Conservation (phyloP, 2,329 filamentous ascomycete genomes). For the Fusarium sp. region DNA sequence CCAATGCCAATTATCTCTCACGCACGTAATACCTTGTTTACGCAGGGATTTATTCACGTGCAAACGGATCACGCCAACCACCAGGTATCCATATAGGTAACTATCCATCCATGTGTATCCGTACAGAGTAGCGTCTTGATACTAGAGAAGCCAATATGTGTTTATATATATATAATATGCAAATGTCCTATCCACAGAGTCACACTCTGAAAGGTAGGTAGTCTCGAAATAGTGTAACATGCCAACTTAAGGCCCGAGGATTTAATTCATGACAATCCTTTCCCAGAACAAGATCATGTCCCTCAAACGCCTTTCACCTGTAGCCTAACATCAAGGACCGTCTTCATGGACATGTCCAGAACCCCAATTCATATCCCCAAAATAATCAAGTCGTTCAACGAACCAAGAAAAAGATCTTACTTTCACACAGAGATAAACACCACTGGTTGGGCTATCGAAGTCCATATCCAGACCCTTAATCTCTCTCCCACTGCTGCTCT, state of each 20-base stretch:
- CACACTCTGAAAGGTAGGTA: slow-evolving; percentile 1
- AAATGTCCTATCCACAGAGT: slow-evolving; percentile 22
- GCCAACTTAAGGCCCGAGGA: slow-evolving; percentile 35
- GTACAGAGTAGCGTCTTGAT: background rate
- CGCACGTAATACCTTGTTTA: background rate
- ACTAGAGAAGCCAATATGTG: background rate
- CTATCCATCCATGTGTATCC: background rate
- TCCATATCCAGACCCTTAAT: background rate
- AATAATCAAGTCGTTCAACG: slow-evolving; percentile 45
- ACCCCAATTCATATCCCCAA: slow-evolving; percentile 40
- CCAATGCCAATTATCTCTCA: slow-evolving; percentile 6
- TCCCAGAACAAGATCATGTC: slow-evolving; percentile 26
- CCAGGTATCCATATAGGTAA: background rate
- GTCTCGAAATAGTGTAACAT: slow-evolving; percentile 15
- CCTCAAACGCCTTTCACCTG: slow-evolving; percentile 44
- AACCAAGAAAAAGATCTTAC: slow-evolving; percentile 38
- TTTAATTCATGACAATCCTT: slow-evolving; percentile 44
- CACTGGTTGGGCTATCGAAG: slow-evolving; percentile 16
- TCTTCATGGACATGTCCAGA: slow-evolving; percentile 41
- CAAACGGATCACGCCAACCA: slow-evolving; percentile 14
- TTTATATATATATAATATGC: slow-evolving; percentile 22
- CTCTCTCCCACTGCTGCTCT: background rate
- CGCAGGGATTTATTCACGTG: slow-evolving; percentile 36
- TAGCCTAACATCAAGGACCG: slow-evolving; percentile 44
- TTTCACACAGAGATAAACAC: slow-evolving; percentile 26